Evolutionary conservation across 2,329 filamentous ascomycete species (phyloP).

Genomic region (Coleophoma eucalyptorum): DNA sequence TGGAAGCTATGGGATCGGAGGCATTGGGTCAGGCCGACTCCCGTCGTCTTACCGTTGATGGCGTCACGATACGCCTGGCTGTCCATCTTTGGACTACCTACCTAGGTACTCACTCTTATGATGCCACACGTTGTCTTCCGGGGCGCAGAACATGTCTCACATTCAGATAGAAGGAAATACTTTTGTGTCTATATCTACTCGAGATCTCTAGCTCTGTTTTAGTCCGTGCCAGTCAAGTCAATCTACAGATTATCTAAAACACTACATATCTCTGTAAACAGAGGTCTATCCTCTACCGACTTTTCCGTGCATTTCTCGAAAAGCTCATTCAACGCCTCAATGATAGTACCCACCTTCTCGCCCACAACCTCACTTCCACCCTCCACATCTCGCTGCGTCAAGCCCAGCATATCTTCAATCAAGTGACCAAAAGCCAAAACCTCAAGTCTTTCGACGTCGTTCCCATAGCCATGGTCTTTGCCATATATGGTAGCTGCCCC

Average conservation of each 20-base stretch:
- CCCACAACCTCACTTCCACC: conserved; percentile 12
- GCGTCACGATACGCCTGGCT: too few species aligned
- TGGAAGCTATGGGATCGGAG: too few species aligned
- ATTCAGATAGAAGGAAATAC: too few species aligned
- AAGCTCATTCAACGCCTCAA: conserved; percentile 21
- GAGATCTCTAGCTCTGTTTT: background rate
- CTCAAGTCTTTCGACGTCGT: conserved; percentile 37
- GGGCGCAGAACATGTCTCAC: too few species aligned
- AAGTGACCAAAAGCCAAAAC: conserved; percentile 44
- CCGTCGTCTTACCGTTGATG: too few species aligned
- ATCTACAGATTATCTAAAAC: conserved; percentile 14
- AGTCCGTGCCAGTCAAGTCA: too few species aligned
- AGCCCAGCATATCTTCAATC: conserved; percentile 38
- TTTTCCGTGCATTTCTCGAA: conserved; percentile 25
- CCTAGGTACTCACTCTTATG: too few species aligned
- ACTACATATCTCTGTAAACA: conserved; percentile 19
- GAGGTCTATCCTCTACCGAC: conserved; percentile 21
- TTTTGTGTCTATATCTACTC: background rate
- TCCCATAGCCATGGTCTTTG: conserved; percentile 13
- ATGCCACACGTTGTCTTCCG: too few species aligned
- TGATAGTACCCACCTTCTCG: conserved; percentile 22
- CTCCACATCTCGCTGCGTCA: conserved; percentile 21
- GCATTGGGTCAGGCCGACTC: too few species aligned
- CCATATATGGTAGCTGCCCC: conserved; percentile 43
- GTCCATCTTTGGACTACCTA: too few species aligned